Conservation (phyloP, 768 basidiomycete genomes). For the Trametes maxima region DNA sequence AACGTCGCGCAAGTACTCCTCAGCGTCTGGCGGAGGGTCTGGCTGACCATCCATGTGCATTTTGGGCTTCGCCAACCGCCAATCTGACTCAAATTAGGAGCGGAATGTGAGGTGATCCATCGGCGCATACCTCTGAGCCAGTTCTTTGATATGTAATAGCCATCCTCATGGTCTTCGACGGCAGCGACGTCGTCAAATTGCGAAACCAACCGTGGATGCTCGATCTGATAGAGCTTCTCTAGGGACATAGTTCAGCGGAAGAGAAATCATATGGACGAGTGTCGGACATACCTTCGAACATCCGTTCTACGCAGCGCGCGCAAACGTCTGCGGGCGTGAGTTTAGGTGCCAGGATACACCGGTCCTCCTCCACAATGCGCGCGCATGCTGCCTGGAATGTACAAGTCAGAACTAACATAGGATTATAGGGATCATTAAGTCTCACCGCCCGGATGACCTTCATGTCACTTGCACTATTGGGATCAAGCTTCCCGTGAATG, state of each 20-base stretch:
- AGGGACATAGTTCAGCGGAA: neutral
- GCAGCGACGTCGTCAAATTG: constrained; percentile 58
- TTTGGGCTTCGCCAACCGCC: constrained; percentile 69
- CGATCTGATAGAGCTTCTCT: constrained; percentile 72
- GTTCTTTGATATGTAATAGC: constrained; percentile 75
- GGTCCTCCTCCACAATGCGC: constrained; percentile 41
- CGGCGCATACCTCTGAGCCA: constrained; percentile 72
- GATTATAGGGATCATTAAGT: neutral
- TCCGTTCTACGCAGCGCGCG: constrained; percentile 52
- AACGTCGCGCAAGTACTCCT: constrained; percentile 60
- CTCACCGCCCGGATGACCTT: constrained; percentile 66
- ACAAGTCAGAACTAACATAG: neutral
- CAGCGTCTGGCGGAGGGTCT: constrained; percentile 71
- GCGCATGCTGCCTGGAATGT: constrained; percentile 45
- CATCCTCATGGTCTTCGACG: constrained; percentile 43
- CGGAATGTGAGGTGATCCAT: neutral
- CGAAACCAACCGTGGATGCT: constrained; percentile 64
- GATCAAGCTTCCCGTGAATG: constrained; percentile 62
- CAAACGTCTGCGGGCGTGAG: constrained; percentile 60
- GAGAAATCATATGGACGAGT: neutral
- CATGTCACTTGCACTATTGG: constrained; percentile 59
- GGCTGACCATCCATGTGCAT: constrained; percentile 63
- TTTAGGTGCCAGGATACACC: constrained; percentile 50
- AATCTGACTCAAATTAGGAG: constrained; percentile 51
- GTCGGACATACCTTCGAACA: constrained; percentile 55